phyloP scores from a whole-genome alignment of 306 rosid genomes.

The Castanopsis chinensis region DNA sequence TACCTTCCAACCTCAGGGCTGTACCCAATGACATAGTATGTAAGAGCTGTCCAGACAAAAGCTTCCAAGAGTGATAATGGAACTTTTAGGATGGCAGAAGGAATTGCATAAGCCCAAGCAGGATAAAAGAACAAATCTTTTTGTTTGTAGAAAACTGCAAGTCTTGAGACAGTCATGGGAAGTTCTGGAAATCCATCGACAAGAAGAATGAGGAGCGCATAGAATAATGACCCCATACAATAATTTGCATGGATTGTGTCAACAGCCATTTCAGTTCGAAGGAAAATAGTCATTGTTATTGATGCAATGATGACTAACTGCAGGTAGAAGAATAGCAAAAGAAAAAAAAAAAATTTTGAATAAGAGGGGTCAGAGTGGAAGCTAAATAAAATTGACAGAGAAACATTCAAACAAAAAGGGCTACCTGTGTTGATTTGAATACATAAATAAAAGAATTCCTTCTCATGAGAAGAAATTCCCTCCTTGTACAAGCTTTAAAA shows the following conservation, averaged over 20 bases:
- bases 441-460: slow-evolving; percentile 38
- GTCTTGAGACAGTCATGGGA: slow-evolving; percentile 38
- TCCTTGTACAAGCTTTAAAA: slow-evolving; percentile 40
- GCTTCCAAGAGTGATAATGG: slow-evolving; percentile 44
- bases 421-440: slow-evolving; percentile 46
- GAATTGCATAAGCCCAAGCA: slow-evolving; percentile 56
- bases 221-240: slow-evolving; percentile 46
- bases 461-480: slow-evolving; percentile 46
- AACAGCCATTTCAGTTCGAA: slow-evolving; percentile 35
- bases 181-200: slow-evolving; percentile 45
- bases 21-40: slow-evolving; percentile 53
- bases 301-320: slow-evolving; percentile 38
- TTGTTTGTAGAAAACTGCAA: slow-evolving; percentile 46
- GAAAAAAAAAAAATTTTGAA: not conserved
- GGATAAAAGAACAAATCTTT: slow-evolving; percentile 37
- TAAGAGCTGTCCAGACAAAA: slow-evolving; percentile 44
- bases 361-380: not conserved
- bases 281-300: slow-evolving; percentile 50
- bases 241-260: slow-evolving; percentile 28
- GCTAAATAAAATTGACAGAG: not conserved
- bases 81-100: slow-evolving; percentile 38
- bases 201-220: slow-evolving; percentile 32
- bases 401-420: not conserved
- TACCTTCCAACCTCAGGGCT: slow-evolving; percentile 38
- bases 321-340: not conserved